phyloP scores from a whole-genome alignment of 2,329 filamentous ascomycete genomes.

The Ceratocystis alfenasii region DNA sequence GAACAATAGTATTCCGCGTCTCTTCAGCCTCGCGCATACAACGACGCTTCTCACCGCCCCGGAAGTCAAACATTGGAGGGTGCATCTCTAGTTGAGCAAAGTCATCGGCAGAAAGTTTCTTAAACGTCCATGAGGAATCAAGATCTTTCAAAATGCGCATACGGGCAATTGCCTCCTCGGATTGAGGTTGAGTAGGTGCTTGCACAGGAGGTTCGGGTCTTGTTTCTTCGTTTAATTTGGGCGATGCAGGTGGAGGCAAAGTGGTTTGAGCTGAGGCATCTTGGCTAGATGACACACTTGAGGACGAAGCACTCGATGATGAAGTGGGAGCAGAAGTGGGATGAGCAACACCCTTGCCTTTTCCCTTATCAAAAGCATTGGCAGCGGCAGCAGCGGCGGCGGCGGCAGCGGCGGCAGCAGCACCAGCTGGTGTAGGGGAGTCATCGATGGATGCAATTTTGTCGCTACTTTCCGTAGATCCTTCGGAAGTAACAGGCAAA shows the following conservation, averaged over 20 bases:
- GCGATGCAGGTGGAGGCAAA: not conserved
- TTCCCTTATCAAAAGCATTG: conserved; percentile 21
- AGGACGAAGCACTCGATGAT: not conserved
- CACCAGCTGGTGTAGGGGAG: conserved; percentile 25
- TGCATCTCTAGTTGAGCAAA: conserved; percentile 25
- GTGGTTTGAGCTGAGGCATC: not conserved
- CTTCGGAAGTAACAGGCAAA: conserved; percentile 37
- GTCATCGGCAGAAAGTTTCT: conserved; percentile 22
- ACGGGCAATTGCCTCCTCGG: not conserved
- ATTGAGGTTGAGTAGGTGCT: not conserved
- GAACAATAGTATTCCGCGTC: conserved; percentile 36
- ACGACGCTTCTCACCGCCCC: conserved; percentile 70
- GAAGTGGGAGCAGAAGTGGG: conserved; percentile 14
- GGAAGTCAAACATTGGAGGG: conserved; percentile 71
- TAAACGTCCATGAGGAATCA: conserved; percentile 24
- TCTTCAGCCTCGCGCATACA: conserved; percentile 56
- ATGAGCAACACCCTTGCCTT: conserved; percentile 10
- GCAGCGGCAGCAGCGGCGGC: conserved; percentile 21
- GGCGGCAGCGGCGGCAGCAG: conserved; percentile 22
- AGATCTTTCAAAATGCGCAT: conserved; percentile 19
- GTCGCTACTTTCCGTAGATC: conserved; percentile 33
- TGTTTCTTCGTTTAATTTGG: conserved; percentile 11
- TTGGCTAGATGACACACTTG: not conserved
- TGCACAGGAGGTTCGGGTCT: conserved; percentile 15
- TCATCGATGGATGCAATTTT: conserved; percentile 33